Evolutionary conservation across 2,329 filamentous ascomycete genomes (phyloP), one percentile per base, ranked within the genome.

Genomic region (Boeremia lycopersici): DNA sequence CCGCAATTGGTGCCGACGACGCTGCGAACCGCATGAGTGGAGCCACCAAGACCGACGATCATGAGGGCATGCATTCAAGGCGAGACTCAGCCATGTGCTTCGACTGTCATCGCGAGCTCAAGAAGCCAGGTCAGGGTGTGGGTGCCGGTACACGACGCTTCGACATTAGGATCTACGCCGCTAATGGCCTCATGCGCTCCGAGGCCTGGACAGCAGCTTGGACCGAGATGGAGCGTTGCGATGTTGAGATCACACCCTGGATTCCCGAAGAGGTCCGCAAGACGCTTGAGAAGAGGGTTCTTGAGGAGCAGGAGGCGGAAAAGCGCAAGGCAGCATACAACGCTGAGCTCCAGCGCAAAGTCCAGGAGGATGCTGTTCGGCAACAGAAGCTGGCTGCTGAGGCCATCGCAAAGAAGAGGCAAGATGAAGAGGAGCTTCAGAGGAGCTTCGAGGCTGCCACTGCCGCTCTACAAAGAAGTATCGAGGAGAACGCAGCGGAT

Each of bases 151-250:
- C 79, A 52, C 84, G 83, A 64, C 80, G 86, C 43, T 95, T 91
- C 80, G 84, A 87, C 28, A 83, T 98, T 72, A 95, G 92, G 70
- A 88, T 98, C 1, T 99, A 93, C 69, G 95, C 95, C 0, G 93
- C 92, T 47, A 99, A 98, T 74, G 95, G 95, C 0, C 79, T 98
- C 42, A 96, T 99, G 91, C 86, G 87, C 54, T 88, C 91, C 5
- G 91, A 91, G 0, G 93, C 95, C 0, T 99, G 95, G 95, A 85
- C 86, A 4, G 93, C 93, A 2, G 93, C 91, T 54, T 99, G 93
- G 93, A 89, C 86, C 64, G 93, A 98, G 75, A 99, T 99, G 95
- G 95, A 99, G 77, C 85, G 93, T n/a, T 91, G 98, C 0, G 95
- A 99, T 69, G 90, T 96, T 1, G 93, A 98, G 74, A 85, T 99